Evolutionary conservation across 768 basidiomycete species (phyloP).

Genomic region (Lentinula sp.): DNA sequence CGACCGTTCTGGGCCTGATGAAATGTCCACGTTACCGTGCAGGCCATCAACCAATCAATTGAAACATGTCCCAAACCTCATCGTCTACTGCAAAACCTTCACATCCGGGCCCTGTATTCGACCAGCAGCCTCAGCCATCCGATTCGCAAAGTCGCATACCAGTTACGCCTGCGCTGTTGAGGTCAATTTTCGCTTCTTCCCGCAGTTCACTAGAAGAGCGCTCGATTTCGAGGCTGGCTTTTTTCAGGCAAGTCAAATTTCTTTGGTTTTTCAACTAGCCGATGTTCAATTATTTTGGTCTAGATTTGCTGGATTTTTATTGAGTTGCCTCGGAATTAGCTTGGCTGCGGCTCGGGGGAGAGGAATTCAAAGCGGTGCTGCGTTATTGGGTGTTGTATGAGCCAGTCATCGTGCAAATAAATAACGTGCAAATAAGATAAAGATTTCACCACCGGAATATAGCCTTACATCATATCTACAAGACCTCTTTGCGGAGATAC

Average conservation of each 20-base stretch:
- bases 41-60: slow-evolving; percentile 1
- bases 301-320: slow-evolving; percentile 77
- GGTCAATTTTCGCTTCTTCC: slow-evolving; percentile 84
- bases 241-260: slow-evolving; percentile 58
- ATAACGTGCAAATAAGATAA: slow-evolving; percentile 15
- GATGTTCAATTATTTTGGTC: not conserved
- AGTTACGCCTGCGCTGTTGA: slow-evolving; percentile 74
- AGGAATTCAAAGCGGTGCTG: slow-evolving; percentile 60
- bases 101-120: slow-evolving; percentile 15
- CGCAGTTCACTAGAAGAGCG: slow-evolving; percentile 78
- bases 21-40: slow-evolving; percentile 4
- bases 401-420: slow-evolving; percentile 4
- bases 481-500: slow-evolving; percentile 43
- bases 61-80: slow-evolving; percentile 39
- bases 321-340: slow-evolving; percentile 79
- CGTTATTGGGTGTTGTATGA: slow-evolving; percentile 62
- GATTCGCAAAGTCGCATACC: slow-evolving; percentile 62
- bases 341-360: slow-evolving; percentile 66
- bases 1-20: not conserved
- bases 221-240: slow-evolving; percentile 77
- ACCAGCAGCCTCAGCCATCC: slow-evolving; percentile 31
- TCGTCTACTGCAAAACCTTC: slow-evolving; percentile 37
- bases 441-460: not conserved
- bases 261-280: not conserved
- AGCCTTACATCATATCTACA: slow-evolving; percentile 41